Evolutionary conservation across 306 rosid genomes (phyloP), one percentile per base, ranked within the genome.

Genomic region (Vigna reflexopilosa): DNA sequence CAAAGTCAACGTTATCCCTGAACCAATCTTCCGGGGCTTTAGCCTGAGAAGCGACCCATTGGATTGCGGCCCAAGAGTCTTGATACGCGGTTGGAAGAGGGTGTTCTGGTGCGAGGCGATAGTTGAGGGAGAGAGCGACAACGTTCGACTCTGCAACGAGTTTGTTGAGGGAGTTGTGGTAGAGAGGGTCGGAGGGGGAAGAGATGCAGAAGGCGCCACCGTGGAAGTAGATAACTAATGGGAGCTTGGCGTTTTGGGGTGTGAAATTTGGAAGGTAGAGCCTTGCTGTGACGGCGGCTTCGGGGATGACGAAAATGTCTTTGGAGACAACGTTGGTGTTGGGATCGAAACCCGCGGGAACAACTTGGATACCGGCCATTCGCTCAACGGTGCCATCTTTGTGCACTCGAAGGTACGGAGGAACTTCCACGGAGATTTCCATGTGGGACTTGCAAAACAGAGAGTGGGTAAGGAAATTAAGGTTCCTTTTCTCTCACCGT

Each of bases 171-270:
- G 89, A 77, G 83, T 80, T 87, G 63, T 94, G 97, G 89, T 92
- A 92, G 20, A 85, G 2, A 0, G 97, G 97, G 54, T 92, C 97
- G 3, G 85, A 80, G 50, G 88, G 45, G 0, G 95, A 89, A 11
- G 97, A 72, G 72, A 92, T 85, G 76, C 79, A 77, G 61, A 88
- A 94, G 24, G 95, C 97, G 0, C 98, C 97, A 1, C 98, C 98
- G 22, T 94, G 98, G 38, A 84, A 85, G 90, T 94, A 92, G 54
- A 92, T 6, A 8, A 86, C 28, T 40, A 94, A 48, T 6, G 97
- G 93, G 32, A 88, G 92, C 77, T 89, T 91, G 9, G 7, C 5
- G 1, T 38, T 28, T n/a, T 40, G 6, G 10, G 51, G 24, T 7
- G 65, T 20, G 73, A 13, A 42, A 36, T 68, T 77, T 17, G 93